These are phyloP conservation scores for Picochlorum costavermella DNA, from an alignment of 139 green algal genomes.

Conservation along the genomic window DNA sequence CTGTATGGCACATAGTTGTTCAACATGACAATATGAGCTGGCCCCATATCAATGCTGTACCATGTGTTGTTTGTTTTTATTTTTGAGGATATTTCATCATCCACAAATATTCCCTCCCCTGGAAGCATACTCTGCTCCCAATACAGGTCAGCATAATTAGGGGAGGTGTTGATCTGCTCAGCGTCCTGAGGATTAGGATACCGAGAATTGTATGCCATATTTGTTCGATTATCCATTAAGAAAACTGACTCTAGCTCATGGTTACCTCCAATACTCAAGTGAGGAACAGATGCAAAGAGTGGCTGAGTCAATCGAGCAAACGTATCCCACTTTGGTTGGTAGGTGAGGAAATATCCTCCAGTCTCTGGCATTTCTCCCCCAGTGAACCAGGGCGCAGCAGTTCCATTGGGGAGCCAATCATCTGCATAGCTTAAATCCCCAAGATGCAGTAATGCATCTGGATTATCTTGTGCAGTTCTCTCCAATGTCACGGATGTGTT, in stretches of 20 bases:
- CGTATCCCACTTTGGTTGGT: slow-evolving; percentile 3
- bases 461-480: background rate
- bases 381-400: background rate
- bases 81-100: background rate
- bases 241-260: background rate
- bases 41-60: background rate
- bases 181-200: background rate
- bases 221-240: background rate
- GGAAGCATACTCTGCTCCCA: background rate
- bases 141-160: background rate
- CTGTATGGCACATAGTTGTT: slow-evolving; percentile 17
- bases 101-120: background rate
- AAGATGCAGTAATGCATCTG: background rate
- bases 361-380: background rate
- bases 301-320: background rate
- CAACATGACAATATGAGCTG: background rate
- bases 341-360: background rate
- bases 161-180: background rate
- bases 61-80: slow-evolving; percentile 1
- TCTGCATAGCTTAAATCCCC: background rate
- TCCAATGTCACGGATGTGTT: background rate
- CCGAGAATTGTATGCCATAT: background rate
- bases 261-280: slow-evolving; percentile 5
- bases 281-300: background rate
- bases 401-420: background rate